phyloP scores from a whole-genome alignment of 2,329 filamentous ascomycete species.

The Diaporthe batatas region DNA sequence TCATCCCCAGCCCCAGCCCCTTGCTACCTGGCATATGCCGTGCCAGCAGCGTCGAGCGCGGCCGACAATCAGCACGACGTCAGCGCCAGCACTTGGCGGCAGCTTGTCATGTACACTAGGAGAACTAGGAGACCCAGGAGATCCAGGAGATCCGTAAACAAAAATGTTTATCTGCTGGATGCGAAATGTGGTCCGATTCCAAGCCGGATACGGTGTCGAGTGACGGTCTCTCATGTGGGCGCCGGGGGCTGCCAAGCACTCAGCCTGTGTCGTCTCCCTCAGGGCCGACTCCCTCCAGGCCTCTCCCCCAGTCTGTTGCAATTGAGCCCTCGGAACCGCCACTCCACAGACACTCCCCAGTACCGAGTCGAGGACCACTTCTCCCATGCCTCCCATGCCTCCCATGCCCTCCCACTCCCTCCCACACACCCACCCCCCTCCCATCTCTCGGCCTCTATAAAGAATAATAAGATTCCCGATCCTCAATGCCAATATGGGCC shows the following conservation, averaged over 20 bases:
- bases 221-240: conserved; percentile 24
- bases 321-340: conserved; percentile 9
- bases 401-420: too few relatives aligned
- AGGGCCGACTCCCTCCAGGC: conserved; percentile 1
- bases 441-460: conserved; percentile 8
- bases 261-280: conserved; percentile 27
- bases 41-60: conserved; percentile 3
- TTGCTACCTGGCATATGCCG: neutral
- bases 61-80: conserved; percentile 29
- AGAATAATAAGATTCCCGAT: conserved; percentile 23
- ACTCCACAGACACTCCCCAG: conserved; percentile 22
- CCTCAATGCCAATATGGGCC: neutral
- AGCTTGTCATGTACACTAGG: conserved; percentile 25
- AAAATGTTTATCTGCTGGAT: conserved; percentile 1
- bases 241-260: conserved; percentile 32
- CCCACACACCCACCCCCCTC: neutral
- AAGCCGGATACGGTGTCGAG: conserved; percentile 32
- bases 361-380: too few relatives aligned
- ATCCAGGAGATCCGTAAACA: conserved; percentile 25
- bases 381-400: too few relatives aligned
- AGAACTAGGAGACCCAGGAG: too few relatives aligned
- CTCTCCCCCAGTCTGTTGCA: too few relatives aligned
- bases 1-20: conserved; percentile 16
- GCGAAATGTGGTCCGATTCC: conserved; percentile 28
- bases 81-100: conserved; percentile 28